These are phyloP conservation scores for Suhomyces sp. DNA, from an alignment of 805 yeast species.

Conservation along the genomic window DNA sequence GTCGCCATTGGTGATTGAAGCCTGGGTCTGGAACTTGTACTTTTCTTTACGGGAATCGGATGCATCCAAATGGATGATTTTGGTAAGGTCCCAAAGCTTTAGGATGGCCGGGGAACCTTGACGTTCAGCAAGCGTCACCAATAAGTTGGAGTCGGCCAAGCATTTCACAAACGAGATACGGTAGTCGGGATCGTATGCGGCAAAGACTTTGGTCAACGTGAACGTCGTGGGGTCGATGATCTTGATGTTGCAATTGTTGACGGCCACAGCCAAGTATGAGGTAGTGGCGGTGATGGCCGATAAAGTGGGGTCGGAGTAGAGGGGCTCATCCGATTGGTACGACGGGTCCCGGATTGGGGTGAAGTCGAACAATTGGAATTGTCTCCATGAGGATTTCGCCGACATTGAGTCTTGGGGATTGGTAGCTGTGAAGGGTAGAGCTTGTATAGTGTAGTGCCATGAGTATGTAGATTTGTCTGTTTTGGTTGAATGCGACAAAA, in stretches of 20 bases:
- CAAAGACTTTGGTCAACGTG: slow-evolving; percentile 48
- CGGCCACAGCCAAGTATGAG: slow-evolving; percentile 59
- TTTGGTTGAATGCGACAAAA: too few species aligned
- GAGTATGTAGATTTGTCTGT: too few species aligned
- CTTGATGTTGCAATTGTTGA: slow-evolving; percentile 52
- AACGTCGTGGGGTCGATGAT: slow-evolving; percentile 51
- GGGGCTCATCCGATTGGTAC: slow-evolving; percentile 55
- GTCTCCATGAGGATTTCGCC: slow-evolving; percentile 56
- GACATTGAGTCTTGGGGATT: too few species aligned
- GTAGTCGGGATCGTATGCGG: slow-evolving; percentile 66
- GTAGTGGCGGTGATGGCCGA: slow-evolving; percentile 62
- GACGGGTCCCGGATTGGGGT: slow-evolving; percentile 85
- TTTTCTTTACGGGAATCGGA: slow-evolving; percentile 24
- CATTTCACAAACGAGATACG: slow-evolving; percentile 57
- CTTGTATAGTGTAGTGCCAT: too few species aligned
- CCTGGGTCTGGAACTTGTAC: slow-evolving; percentile 56
- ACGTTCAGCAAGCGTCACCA: slow-evolving; percentile 73
- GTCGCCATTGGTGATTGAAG: slow-evolving; percentile 64
- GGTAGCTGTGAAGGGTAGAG: too few species aligned
- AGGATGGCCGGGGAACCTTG: slow-evolving; percentile 69
- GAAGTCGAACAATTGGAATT: slow-evolving; percentile 81
- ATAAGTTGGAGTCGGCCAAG: slow-evolving; percentile 47
- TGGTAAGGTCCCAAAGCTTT: slow-evolving; percentile 71
- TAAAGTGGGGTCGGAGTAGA: slow-evolving; percentile 78
- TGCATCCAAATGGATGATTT: slow-evolving; percentile 34